phyloP scores from a whole-genome alignment of 208 protist genomes.

The Leishmania mexicana region DNA sequence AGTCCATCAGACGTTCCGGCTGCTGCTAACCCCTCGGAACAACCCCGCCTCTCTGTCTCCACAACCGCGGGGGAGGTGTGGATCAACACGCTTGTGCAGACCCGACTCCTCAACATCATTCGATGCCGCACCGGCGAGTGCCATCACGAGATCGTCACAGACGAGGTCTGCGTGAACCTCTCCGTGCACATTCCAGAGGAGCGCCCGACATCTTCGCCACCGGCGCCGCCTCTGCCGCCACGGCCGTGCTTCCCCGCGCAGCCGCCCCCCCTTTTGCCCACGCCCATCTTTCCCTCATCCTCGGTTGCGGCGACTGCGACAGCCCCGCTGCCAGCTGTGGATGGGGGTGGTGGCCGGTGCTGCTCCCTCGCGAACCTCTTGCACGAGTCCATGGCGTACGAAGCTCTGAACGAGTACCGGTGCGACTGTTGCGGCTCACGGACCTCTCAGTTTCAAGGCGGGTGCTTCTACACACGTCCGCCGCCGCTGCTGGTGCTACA shows the following conservation, averaged over 20 bases:
- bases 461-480: conserved; percentile 56
- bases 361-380: conserved; percentile 43
- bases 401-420: conserved; percentile 54
- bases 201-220: neutral
- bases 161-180: conserved; percentile 75
- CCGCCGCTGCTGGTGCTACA: conserved; percentile 70
- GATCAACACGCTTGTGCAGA: conserved; percentile 68
- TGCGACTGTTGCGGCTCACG: conserved; percentile 65
- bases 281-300: neutral
- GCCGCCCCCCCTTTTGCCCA: neutral
- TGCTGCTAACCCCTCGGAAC: neutral
- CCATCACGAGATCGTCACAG: conserved; percentile 74
- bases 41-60: conserved; percentile 10
- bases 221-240: neutral
- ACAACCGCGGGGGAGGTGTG: conserved; percentile 38
- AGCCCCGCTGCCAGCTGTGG: neutral
- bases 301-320: neutral
- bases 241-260: neutral
- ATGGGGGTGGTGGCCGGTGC: conserved; percentile 18
- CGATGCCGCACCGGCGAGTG: conserved; percentile 64
- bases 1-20: neutral
- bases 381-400: conserved; percentile 48
- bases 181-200: conserved; percentile 40
- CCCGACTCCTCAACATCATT: conserved; percentile 80
- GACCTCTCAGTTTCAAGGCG: conserved; percentile 53